Evolutionary conservation across 2,329 filamentous ascomycete species (phyloP), one percentile per base, ranked within the genome.

Genomic region (Pezizomycotina sp.): DNA sequence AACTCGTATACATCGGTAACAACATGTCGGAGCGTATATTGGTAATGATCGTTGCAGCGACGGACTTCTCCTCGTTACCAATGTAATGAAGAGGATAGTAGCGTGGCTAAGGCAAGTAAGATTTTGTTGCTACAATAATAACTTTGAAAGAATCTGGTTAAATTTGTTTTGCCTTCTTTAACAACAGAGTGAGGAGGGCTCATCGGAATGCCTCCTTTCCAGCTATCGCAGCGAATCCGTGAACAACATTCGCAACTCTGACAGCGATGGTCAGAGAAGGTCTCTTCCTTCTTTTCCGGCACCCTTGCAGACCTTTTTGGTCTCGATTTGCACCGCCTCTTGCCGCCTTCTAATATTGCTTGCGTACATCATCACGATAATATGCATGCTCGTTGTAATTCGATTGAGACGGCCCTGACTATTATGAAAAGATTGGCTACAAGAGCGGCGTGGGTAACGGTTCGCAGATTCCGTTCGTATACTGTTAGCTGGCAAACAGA

Each of bases 391-490:
- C 62, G 57, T n/a, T n/a, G n/a, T n/a, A n/a, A n/a, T n/a, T n/a
- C n/a, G 53, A 70, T 27, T 47, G 62, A 27, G 49, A 63, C 16
- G 70, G 74, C 45, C 61, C 59, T 26, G 65, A 65, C 47, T 73
- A 64, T 52, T 72, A 63, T 60, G 73, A 77, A 53, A 69, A 71
- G 42, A 67, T 77, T 38, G 74, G 68, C 4, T 77, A 70, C 52
- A 69, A n/a, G 74, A 37, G 74, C 73, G 46, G 74, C 71, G 12
- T 77, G 74, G 73, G 62, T 76, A 16, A 66, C 69, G 6, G 58
- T 74, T 28, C 65, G 2, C 74, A 77, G 53, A 62, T 77, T 26
- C 73, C 73, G 0, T 58, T 77, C 13, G 58, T 77, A n/a, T n/a
- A 6, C 75, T 71, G 48, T 59, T 77, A 2, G 61, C 77, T 9